phyloP scores from a whole-genome alignment of 352 stramenopile species.

The Pythium vanterpoolii region DNA sequence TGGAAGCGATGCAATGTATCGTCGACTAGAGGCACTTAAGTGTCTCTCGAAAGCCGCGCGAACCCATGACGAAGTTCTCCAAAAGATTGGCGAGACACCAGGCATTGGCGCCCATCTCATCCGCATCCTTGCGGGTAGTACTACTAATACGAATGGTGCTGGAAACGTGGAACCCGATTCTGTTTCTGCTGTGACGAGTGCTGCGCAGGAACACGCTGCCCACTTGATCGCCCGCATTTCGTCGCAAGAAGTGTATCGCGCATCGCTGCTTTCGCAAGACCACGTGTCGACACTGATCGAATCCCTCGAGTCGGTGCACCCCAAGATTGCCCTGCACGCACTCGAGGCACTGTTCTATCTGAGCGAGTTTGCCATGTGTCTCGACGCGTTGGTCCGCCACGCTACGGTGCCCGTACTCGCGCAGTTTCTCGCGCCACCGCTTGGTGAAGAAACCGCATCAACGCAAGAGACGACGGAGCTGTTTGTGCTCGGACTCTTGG shows the following conservation, averaged over 20 bases:
- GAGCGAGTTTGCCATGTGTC: constrained; percentile 54
- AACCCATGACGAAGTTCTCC: constrained; percentile 60
- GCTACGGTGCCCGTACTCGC: constrained; percentile 68
- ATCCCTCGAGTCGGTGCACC: constrained; percentile 67
- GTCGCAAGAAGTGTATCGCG: constrained; percentile 46
- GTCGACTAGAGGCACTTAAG: constrained; percentile 57
- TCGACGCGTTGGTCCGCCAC: constrained; percentile 68
- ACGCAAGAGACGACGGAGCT: constrained; percentile 24
- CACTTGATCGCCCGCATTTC: constrained; percentile 57
- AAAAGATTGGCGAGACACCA: constrained; percentile 53
- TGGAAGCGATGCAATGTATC: constrained; percentile 21
- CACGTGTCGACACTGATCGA: constrained; percentile 64
- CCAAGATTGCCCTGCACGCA: constrained; percentile 55
- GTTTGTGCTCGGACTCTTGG: constrained; percentile 29
- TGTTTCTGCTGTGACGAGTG: constrained; percentile 1
- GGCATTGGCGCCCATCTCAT: constrained; percentile 48
- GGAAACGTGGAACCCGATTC: constrained; percentile 3
- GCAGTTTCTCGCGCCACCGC: constrained; percentile 60
- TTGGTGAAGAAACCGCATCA: constrained; percentile 8
- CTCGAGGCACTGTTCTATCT: constrained; percentile 57
- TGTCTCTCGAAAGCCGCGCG: constrained; percentile 51
- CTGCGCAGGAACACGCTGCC: constrained; percentile 50
- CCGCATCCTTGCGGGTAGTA: constrained; percentile 24
- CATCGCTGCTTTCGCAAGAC: constrained; percentile 49
- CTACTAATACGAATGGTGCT: background rate